A percentile compares a stretch with the other conserved stretches of the same genome.
Conservation (phyloP, 1,139 yeast genomes). For the Komagataea norvegica region DNA sequence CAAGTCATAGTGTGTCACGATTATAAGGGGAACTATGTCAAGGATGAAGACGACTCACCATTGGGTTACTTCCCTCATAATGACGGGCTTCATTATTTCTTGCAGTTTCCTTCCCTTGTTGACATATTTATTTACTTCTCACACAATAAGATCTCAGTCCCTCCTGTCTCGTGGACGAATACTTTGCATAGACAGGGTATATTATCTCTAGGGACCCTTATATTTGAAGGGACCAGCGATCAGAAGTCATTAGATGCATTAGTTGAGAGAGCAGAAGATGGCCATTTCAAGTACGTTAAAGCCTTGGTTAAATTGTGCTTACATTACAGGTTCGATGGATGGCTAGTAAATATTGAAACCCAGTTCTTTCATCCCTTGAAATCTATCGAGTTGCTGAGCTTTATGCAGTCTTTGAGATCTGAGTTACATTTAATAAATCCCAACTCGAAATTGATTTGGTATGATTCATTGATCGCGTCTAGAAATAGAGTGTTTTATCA, state of each 20-base stretch:
- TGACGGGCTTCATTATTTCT: slow-evolving; percentile 30
- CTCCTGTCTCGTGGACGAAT: slow-evolving; percentile 37
- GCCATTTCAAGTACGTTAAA: slow-evolving; percentile 28
- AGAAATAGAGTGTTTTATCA: slow-evolving; percentile 31
- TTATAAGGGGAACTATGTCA: slow-evolving; percentile 33
- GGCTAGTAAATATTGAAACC: slow-evolving; percentile 35
- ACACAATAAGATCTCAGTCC: slow-evolving; percentile 34
- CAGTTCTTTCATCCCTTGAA: slow-evolving; percentile 22
- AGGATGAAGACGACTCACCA: slow-evolving; percentile 31
- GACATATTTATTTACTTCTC: slow-evolving; percentile 37
- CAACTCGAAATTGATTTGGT: slow-evolving; percentile 33
- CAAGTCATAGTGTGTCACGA: slow-evolving; percentile 34
- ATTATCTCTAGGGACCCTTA: slow-evolving; percentile 34
- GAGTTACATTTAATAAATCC: slow-evolving; percentile 24
- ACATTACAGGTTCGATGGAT: slow-evolving; percentile 36
- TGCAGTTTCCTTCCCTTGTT: slow-evolving; percentile 35
- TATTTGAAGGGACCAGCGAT: slow-evolving; percentile 31
- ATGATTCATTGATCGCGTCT: slow-evolving; percentile 32
- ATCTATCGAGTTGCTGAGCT: slow-evolving; percentile 24
- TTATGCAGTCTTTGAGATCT: slow-evolving; percentile 29
- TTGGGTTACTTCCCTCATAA: slow-evolving; percentile 35
- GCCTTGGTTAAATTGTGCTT: slow-evolving; percentile 25
- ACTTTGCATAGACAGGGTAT: slow-evolving; percentile 34
- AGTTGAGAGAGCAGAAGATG: slow-evolving; percentile 20
- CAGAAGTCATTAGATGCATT: slow-evolving; percentile 28